A percentile compares a stretch with the other conserved stretches of the same genome.
Conservation (phyloP, 441 rosid species). For the Euphorbia schlechtendalii region DNA sequence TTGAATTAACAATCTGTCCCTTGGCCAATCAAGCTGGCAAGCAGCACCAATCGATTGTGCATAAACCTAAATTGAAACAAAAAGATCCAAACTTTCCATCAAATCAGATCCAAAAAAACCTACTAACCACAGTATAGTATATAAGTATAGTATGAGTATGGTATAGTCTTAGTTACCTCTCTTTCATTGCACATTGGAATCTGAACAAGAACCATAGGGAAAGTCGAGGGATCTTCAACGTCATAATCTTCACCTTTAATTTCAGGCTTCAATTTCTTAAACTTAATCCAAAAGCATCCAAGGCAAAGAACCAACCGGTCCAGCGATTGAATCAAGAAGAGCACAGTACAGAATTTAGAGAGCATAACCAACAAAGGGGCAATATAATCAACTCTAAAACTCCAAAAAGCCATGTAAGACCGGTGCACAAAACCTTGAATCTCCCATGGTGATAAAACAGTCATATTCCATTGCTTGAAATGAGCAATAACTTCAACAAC, state of each 20-base stretch:
- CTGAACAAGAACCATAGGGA: constrained; percentile 92
- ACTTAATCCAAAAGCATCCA: constrained; percentile 89
- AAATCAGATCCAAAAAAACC: constrained; percentile 2
- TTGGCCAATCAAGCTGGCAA: constrained; percentile 50
- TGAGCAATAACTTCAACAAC: constrained; percentile 61
- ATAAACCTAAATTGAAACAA: constrained; percentile 31
- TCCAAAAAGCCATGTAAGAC: constrained; percentile 70
- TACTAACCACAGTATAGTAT: no score
- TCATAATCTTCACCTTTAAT: constrained; percentile 40
- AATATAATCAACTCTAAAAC: constrained; percentile 61
- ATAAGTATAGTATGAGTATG: no score
- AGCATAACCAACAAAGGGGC: constrained; percentile 61
- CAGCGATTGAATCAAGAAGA: constrained; percentile 82
- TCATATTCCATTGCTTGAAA: constrained; percentile 66
- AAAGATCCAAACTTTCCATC: background rate
- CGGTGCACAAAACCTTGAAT: constrained; percentile 64
- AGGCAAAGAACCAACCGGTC: constrained; percentile 67
- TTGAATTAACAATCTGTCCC: constrained; percentile 36
- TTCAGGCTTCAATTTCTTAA: constrained; percentile 55
- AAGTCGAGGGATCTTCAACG: constrained; percentile 50
- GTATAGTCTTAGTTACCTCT: constrained; percentile 45
- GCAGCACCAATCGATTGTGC: constrained; percentile 45
- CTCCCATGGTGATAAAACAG: constrained; percentile 55
- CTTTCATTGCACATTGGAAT: constrained; percentile 96
- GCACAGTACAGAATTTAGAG: constrained; percentile 59